Conservation (phyloP, 257 asterid species). For the Fraxinus excelsior region DNA sequence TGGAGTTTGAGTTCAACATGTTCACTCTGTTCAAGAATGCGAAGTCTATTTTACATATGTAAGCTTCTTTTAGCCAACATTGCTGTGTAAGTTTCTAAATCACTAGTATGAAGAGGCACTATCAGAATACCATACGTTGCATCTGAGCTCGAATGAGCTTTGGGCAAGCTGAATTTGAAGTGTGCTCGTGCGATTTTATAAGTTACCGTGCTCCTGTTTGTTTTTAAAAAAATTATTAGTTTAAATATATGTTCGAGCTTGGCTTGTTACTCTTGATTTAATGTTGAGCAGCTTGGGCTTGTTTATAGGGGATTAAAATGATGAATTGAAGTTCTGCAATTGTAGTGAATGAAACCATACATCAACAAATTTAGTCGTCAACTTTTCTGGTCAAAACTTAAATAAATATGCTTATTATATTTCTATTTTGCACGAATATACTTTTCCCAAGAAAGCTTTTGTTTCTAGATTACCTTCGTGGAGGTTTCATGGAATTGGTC, state of each 20-base stretch:
- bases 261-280: not conserved
- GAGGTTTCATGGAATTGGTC: constrained; percentile 7
- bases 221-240: not conserved
- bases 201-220: too few species aligned
- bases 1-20: constrained; percentile 1
- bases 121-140: not conserved
- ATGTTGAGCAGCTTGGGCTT: not conserved
- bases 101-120: not conserved
- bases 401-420: constrained; percentile 18
- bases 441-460: constrained; percentile 14
- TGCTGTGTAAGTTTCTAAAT: not conserved
- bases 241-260: not conserved
- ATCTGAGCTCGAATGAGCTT: not conserved
- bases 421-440: not conserved
- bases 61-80: not conserved
- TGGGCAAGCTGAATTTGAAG: not conserved
- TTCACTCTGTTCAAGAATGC: not conserved
- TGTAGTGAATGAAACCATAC: not conserved
- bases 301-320: not conserved
- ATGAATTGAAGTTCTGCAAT: not conserved
- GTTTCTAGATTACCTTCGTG: constrained; percentile 3
- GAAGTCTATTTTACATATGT: not conserved
- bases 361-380: not conserved
- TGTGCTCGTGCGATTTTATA: too few species aligned
- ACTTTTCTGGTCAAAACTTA: not conserved